Base-by-base conservation (phyloP, 345 rosid genomes). In the Eutrema japonicum region DNA sequence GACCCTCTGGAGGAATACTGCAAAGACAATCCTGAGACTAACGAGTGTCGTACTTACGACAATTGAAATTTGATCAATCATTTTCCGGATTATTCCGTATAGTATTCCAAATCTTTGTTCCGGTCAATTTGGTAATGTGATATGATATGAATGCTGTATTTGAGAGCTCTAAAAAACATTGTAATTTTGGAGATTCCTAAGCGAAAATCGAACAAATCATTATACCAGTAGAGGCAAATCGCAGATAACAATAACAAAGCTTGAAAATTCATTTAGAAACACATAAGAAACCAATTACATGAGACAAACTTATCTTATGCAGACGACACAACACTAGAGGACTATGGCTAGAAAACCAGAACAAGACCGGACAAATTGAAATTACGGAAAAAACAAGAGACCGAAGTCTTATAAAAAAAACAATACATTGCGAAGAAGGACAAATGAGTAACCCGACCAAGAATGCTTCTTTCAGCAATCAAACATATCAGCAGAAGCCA, bases 1-100 rank as follows among this genome's bases (percentile, higher is more conserved):
- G 99, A 95, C 64, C 93, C 97, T 26, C 70, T 95, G 82, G 99
- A 95, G 83, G 73, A 68, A 29, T 92, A 81, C 80, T 95, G 97
- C 84, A 84, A 92, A 87, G 99, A 95, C 68, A 88, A 95, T 67
- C 99, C 97, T 10, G 96, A 88, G 84, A 83, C 92, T 22, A 77
- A 78, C 6, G 96, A 95, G 83, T 95, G 97, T 81, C 96, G 97
- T 68, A 95, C 99, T 47, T 92, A 92, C 35, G 97, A 95, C 49
- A 80, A 85, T 40, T 88, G 77, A 84, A 2, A 6, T 7, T 6
- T 66, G 7, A 13, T 49, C 4, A 0, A 13, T 6, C 66, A 2
- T 16, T 49, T 64, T 55, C 35, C 14, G 18, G n/a, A 58, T 35
- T 10, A 58, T 35, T 50, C 18, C 11, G 13, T 47, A 37, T 43